Percentiles rank a stretch among this genome's conserved stretches.
phyloP scores from a whole-genome alignment of 345 rosid genomes.

The Eutrema heterophyllum region DNA sequence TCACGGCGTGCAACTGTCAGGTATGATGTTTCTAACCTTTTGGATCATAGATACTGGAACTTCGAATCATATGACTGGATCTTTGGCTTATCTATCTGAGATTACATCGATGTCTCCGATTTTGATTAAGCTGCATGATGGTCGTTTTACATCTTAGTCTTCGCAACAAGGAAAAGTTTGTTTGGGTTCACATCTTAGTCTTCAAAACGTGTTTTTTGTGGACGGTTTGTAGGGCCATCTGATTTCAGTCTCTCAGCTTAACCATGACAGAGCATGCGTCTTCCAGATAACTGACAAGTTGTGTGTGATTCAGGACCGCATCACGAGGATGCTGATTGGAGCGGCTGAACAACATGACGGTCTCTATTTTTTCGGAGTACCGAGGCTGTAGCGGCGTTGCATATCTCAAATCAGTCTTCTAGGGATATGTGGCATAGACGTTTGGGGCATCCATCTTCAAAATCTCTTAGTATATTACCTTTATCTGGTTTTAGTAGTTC shows the following conservation, averaged over 20 bases:
- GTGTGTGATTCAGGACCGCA: not conserved
- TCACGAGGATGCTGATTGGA: not conserved
- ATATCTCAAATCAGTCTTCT: not conserved
- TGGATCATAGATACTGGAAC: too few species aligned
- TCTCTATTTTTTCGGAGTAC: not conserved
- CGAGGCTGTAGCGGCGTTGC: not conserved
- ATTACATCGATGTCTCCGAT: not conserved
- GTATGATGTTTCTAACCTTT: too few species aligned
- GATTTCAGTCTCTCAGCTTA: not conserved
- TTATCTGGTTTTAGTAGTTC: not conserved
- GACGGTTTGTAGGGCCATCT: not conserved
- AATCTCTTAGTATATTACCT: accelerated
- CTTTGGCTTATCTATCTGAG: accelerated
- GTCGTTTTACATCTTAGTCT: not conserved
- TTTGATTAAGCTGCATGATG: not conserved
- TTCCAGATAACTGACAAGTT: not conserved
- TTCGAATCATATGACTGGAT: not conserved
- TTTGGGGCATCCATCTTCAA: not conserved
- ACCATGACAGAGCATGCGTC: not conserved
- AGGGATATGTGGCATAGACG: not conserved
- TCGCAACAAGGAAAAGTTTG: not conserved
- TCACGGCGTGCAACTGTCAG: too few species aligned
- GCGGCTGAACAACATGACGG: not conserved
- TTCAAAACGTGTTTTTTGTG: not conserved
- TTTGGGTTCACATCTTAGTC: not conserved